Conservation (phyloP, 305 asterid genomes). For the Ruellia speciosa region DNA sequence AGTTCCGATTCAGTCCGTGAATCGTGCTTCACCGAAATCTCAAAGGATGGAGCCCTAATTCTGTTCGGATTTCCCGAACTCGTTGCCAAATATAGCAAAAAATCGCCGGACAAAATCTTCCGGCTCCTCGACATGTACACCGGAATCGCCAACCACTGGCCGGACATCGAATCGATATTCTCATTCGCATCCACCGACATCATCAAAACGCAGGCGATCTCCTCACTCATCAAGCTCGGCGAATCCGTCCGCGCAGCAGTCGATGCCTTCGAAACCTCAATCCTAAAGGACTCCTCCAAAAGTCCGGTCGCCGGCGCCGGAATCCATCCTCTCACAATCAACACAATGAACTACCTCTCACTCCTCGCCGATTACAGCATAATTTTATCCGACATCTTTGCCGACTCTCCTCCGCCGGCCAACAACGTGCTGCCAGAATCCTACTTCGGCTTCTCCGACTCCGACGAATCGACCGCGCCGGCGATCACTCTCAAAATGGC, state of each 20-base stretch:
- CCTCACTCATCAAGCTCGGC: constrained; percentile 30
- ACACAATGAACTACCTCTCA: constrained; percentile 33
- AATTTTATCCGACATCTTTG: constrained; percentile 29
- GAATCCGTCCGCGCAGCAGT: constrained; percentile 25
- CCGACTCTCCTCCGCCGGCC: constrained; percentile 24
- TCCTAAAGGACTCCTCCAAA: constrained; percentile 33
- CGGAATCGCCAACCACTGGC: constrained; percentile 34
- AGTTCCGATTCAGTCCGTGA: constrained; percentile 35
- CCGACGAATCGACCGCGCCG: constrained; percentile 25
- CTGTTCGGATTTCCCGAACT: constrained; percentile 44
- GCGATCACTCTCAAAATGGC: constrained; percentile 29
- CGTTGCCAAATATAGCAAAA: constrained; percentile 29
- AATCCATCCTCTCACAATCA: constrained; percentile 33
- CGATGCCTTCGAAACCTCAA: constrained; percentile 29
- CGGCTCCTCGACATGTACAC: constrained; percentile 47
- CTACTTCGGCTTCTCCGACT: constrained; percentile 24
- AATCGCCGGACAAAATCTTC: constrained; percentile 34
- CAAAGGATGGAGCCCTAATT: constrained; percentile 35
- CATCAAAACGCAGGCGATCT: constrained; percentile 29
- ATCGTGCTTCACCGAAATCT: constrained; percentile 37
- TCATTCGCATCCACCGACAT: constrained; percentile 29
- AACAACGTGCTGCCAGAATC: constrained; percentile 27
- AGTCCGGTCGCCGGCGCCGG: constrained; percentile 34
- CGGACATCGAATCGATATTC: constrained; percentile 39
- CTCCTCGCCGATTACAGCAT: constrained; percentile 43